Percentiles rank a stretch among this genome's conserved stretches.
Evolutionary conservation across 2,329 filamentous ascomycete species (phyloP).

Genomic region (Bipolaris oryzae): DNA sequence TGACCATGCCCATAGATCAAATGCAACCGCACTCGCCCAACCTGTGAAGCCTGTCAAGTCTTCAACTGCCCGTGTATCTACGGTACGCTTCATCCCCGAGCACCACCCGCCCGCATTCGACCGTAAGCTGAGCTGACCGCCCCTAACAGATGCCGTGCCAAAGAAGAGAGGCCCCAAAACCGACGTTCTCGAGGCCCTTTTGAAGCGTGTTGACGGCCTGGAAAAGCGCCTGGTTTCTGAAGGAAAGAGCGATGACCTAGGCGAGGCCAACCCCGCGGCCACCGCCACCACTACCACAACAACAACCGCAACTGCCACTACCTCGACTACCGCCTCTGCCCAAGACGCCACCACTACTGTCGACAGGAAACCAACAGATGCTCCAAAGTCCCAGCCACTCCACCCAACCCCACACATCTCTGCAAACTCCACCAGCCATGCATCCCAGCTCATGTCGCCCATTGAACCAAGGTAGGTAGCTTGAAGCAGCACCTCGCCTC

Average conservation of each 20-base stretch:
- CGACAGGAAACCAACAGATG: slow-evolving; percentile 29
- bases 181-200: slow-evolving; percentile 80
- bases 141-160: slow-evolving; percentile 73
- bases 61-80: slow-evolving; percentile 90
- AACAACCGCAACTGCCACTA: neutral
- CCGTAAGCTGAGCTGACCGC: slow-evolving; percentile 25
- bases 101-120: neutral
- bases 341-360: slow-evolving; percentile 27
- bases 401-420: slow-evolving; percentile 36
- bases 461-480: slow-evolving; percentile 47
- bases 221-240: slow-evolving; percentile 75
- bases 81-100: slow-evolving; percentile 59
- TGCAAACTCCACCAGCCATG: slow-evolving; percentile 30
- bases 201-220: slow-evolving; percentile 84
- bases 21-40: slow-evolving; percentile 82
- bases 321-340: slow-evolving; percentile 6
- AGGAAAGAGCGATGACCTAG: slow-evolving; percentile 52
- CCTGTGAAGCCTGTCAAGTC: slow-evolving; percentile 86
- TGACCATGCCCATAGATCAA: slow-evolving; percentile 70
- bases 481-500: slow-evolving; percentile 11
- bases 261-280: slow-evolving; percentile 20
- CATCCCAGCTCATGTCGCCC: slow-evolving; percentile 45
- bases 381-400: slow-evolving; percentile 25
- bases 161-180: slow-evolving; percentile 92
- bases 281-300: neutral